Base-by-base conservation (phyloP, 176 grass and related monocot species). In the Triticum timopheevii region DNA sequence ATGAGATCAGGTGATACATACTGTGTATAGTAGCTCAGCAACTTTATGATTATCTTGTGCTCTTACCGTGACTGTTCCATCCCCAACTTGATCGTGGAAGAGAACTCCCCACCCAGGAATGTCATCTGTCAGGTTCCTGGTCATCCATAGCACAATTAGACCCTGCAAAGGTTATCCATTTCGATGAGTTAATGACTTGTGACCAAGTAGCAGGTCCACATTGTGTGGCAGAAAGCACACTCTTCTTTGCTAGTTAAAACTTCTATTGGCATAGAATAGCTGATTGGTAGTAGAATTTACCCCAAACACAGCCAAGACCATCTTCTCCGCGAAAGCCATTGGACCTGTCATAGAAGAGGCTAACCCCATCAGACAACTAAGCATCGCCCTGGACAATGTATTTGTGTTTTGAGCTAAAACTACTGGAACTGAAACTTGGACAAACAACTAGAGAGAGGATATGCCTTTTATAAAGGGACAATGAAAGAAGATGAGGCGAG, bases 61-160 rank as follows among this genome's bases (percentile, higher is more conserved):
- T 79, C 96, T 94, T 98, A 98, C 96, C 8, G 93, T 98, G n/a
- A 94, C 91, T 71, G 91, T 94, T 79, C 93, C 96, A 30, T 98
- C 93, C 44, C 96, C 96, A 30, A 95, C 96, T 34, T 88, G 73
- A 39, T 88, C 49, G 73, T 95, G 83, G 85, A 98, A 98, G n/a
- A 98, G 93, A 33, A 44, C 81, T 59, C 96, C 93, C 96, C 96
- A 95, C 33, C 93, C 96, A 34, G 93, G 88, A 58, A 98, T 69
- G 90, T 89, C 88, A 73, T 82, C 87, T 89, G 93, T 95, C 54
- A 98, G 81, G 58, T 59, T 94, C 70, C 90, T 94, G 2, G 91
- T 95, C 96, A 98, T 98, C 96, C 96, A 98, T 61, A 98, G 84
- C 23, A 89, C 67, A 74, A 95, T 90, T 13, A 98, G 80, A 58